These are phyloP conservation scores for Austroboletus festivus DNA, from an alignment of 768 basidiomycete genomes.

Conservation along the genomic window DNA sequence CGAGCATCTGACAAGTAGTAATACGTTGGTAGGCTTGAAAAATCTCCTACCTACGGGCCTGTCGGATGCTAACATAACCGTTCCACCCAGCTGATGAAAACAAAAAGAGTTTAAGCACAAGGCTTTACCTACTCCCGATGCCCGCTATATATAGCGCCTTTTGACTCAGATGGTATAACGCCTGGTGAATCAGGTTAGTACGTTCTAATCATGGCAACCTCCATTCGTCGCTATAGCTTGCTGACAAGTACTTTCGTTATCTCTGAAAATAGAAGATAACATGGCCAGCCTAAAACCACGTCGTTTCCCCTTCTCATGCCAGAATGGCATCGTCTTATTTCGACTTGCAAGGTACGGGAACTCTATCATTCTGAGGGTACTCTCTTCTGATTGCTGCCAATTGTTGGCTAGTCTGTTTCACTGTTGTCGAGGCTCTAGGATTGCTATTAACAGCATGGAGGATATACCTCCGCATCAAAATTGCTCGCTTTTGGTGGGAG, in stretches of 20 bases:
- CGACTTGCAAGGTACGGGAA: not conserved
- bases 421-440: not conserved
- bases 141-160: too few species aligned
- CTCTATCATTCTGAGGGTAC: not conserved
- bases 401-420: not conserved
- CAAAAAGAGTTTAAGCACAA: too few species aligned
- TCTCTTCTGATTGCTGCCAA: not conserved
- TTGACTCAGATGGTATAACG: too few species aligned
- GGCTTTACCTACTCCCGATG: too few species aligned
- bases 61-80: too few species aligned
- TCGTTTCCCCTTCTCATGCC: not conserved
- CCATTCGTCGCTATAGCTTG: not conserved
- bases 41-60: too few species aligned
- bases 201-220: too few species aligned
- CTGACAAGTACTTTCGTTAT: not conserved
- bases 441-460: slow-evolving; percentile 2
- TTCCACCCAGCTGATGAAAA: too few species aligned
- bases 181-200: too few species aligned
- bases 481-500: slow-evolving; percentile 14
- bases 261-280: too few species aligned
- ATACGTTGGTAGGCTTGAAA: too few species aligned
- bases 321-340: not conserved
- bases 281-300: not conserved
- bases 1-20: too few species aligned
- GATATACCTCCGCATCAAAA: slow-evolving; percentile 6